Evolutionary conservation across 148 eudicot species (phyloP), one percentile per base, ranked within the genome.

Genomic region (Dysphania ambrosioides): DNA sequence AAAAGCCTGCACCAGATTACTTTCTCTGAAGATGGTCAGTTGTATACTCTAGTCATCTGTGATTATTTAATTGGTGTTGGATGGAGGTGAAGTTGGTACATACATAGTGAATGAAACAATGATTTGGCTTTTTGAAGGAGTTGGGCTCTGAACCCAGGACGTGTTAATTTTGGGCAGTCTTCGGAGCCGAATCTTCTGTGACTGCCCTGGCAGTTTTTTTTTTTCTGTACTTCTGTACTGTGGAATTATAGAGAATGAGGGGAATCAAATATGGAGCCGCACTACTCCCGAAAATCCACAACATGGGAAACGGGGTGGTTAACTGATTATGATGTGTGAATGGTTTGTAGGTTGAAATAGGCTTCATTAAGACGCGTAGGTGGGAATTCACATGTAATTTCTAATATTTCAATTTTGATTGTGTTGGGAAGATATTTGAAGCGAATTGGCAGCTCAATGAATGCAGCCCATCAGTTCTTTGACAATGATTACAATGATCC

Each of bases 1-100:
- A 83, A 87, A 94, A 82, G 80, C 92, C 98, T 21, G 88, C 92
- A 35, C 97, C 96, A 10, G 98, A 94, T 86, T 94, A 94, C 82
- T 94, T 94, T 77, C 88, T 94, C 55, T 93, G 84, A 88, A 72
- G 62, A 74, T 11, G 62, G 47, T 24, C n/a, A n/a, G n/a, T n/a
- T n/a, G 60, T 71, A 71, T 41, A 62, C 30, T 61, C 53, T 5
- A 24, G 40, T 68, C 64, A 69, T 59, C 71, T 38, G 31, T 69
- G 70, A 69, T 75, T 29, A 36, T 53, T 53, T 27, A 5, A 10
- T 31, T 44, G 49, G n/a, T n/a, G n/a, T n/a, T n/a, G n/a, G n/a
- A n/a, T 41, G 44, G 29, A 71, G 49, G 75, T 40, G 64, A 70
- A 70, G 75, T 5, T 68, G 55, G 71, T 69, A 64, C 41, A 74